Evolutionary conservation across 2,329 filamentous ascomycete species (phyloP), one percentile per base, ranked within the genome.

Genomic region (Colletotrichum magnum): DNA sequence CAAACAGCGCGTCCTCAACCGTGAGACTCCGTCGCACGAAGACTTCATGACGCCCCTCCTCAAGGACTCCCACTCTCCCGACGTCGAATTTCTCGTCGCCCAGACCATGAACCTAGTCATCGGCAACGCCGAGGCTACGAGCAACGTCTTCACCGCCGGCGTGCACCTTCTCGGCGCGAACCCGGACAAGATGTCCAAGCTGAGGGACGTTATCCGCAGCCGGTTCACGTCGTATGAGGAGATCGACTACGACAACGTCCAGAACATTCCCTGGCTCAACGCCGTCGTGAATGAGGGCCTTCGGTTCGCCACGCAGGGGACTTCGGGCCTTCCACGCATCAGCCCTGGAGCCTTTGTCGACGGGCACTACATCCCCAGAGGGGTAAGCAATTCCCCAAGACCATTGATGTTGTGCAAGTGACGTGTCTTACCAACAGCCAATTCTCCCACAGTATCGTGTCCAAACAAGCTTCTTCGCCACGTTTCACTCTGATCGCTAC

Each of bases 161-260:
- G 9, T 26, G 43, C 28, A 70, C 56, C 41, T 58, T 45, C 13
- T 54, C 21, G 39, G 63, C 57, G 26, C 51, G 1, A 24, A 47
- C 58, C 24, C 41, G 16, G 59, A 54, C 39, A 70, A 18, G 47
- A 39, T 16, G 6, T 24, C 6, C 9, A 56, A n/a, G 32, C 58
- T 41, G 24, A 64, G 70, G 2, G 39, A 63, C 1, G 72, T 76
- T 28, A 73, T 76, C 28, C 72, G 74, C 28, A 10, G 32, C 2
- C 2, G 32, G 6, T 36, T 75, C 53, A 45, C 51, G n/a, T 65
- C 53, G 13, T 75, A 75, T 13, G 71, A 72, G 2, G 72, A 74
- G 9, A 73, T 76, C 47, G 68, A 39, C 7, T 21, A 62, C 7
- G 68, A 71, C 3, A 63, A n/a, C 32, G 32, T 36, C 32, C 32